Evolutionary conservation across 139 green algal species (phyloP).

Genomic region (Chlamydomonas asymmetrica): DNA sequence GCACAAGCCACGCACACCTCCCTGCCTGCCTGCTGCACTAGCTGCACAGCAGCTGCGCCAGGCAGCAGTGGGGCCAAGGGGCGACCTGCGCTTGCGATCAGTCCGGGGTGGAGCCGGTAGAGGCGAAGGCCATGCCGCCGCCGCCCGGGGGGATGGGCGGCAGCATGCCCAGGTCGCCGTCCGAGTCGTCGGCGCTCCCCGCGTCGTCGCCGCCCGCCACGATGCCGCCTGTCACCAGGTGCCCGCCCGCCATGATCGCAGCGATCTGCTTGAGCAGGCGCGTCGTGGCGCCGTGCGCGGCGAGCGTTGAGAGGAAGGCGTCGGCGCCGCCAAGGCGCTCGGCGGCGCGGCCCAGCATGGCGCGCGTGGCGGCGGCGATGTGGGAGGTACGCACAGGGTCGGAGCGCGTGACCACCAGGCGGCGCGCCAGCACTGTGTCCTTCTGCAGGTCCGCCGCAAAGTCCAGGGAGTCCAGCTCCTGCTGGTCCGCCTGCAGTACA

Average conservation of each 20-base stretch:
- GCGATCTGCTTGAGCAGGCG: conserved; percentile 14
- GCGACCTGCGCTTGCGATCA: no score
- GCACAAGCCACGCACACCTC: no score
- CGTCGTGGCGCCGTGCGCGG: background rate
- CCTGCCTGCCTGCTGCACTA: no score
- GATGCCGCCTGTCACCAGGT: background rate
- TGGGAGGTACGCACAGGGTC: conserved; percentile 33
- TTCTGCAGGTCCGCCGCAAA: conserved; percentile 32
- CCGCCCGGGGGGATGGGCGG: conserved; percentile 14
- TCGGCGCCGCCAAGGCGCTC: conserved; percentile 6
- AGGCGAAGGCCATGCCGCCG: conserved; percentile 8
- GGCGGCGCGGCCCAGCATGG: background rate
- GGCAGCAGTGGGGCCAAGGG: no score
- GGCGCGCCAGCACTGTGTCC: conserved; percentile 34
- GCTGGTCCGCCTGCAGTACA: conserved; percentile 35
- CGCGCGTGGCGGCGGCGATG: conserved; percentile 10
- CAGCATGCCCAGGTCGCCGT: conserved; percentile 17
- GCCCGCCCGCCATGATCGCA: conserved; percentile 6
- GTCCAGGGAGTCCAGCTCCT: conserved; percentile 38
- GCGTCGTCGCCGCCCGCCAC: conserved; percentile 12
- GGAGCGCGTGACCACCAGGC: conserved; percentile 29
- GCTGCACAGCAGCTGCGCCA: no score
- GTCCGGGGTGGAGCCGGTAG: conserved; percentile 15
- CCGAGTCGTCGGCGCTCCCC: conserved; percentile 8
- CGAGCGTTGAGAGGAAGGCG: conserved; percentile 1